Percentiles rank a stretch among this genome's conserved stretches.
phyloP scores from a whole-genome alignment of 805 yeast species.

The Starmerella kuoi region DNA sequence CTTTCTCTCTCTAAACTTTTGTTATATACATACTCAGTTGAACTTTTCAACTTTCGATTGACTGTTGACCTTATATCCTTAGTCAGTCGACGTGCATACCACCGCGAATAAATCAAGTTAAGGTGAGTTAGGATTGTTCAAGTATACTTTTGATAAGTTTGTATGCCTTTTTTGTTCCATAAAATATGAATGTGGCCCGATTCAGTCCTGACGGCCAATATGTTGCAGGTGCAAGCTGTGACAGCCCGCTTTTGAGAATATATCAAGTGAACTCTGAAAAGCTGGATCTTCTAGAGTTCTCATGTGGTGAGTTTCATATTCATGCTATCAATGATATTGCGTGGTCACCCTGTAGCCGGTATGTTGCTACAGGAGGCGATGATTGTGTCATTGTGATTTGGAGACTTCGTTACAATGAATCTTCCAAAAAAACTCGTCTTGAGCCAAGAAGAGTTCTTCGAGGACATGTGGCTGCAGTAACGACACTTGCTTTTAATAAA shows the following conservation, averaged over 20 bases:
- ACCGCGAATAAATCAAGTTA: no score
- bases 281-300: background rate
- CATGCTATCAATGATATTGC: conserved; percentile 62
- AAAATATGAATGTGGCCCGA: conserved; percentile 15
- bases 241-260: conserved; percentile 26
- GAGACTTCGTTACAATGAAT: conserved; percentile 32
- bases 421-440: conserved; percentile 28
- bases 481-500: conserved; percentile 52
- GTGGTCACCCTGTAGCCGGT: conserved; percentile 63
- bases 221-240: conserved; percentile 47
- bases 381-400: conserved; percentile 71
- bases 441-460: conserved; percentile 34
- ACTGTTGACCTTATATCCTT: no score
- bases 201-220: conserved; percentile 40
- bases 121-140: no score
- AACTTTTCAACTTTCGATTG: no score
- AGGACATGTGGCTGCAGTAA: conserved; percentile 80
- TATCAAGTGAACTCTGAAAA: background rate
- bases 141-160: no score
- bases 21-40: no score
- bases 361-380: conserved; percentile 76
- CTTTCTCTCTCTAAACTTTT: no score
- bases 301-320: conserved; percentile 41
- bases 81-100: no score
- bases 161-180: no score